Base-by-base conservation (phyloP, 176 grass and related monocot species). In the Echinochloa phyllopogon region DNA sequence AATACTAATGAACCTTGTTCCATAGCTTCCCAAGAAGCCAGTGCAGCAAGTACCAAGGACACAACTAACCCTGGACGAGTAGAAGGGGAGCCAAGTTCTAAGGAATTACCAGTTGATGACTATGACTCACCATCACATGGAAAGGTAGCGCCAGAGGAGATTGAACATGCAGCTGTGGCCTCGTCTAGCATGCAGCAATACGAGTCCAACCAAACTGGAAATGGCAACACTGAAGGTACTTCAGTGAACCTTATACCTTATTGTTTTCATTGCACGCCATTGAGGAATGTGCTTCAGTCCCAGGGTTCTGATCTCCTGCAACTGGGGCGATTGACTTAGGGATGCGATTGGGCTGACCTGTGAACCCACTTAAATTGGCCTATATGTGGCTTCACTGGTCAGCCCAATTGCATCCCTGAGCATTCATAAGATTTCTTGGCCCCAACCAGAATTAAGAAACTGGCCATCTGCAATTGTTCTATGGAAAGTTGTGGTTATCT, bases 181-280 rank as follows among this genome's bases (percentile, higher is more conserved):
- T 65, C 48, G 10, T 59, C 81, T 81, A 48, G 49, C 29, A 6
- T 83, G 24, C 82, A 85, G 53, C 64, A 37, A n/a, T 41, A 66
- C 12, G 77, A 82, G 77, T 66, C 39, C 48, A 48, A 67, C 64
- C 70, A 67, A 88, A 61, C 76, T 73, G 51, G 59, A 68, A 78
- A 36, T 57, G 44, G 77, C 18, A 74, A 64, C 62, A 76, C 66
- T 66, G 37, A 82, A 89, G 87, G 91, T 89, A 63, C 25, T 71
- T 66, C 10, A 52, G 48, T 86, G 20, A 59, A 60, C 21, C 55
- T 83, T 81, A 16, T 43, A 76, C 62, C 13, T 59, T 27, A 64
- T 75, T 73, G 5, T 68, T 61, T 70, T 15, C 21, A 10, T 64
- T 24, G 43, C 18, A 37, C 9, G 43, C 5, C 23, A 76, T 25